phyloP scores from a whole-genome alignment of 208 protist species.

The Leishmania arabica region DNA sequence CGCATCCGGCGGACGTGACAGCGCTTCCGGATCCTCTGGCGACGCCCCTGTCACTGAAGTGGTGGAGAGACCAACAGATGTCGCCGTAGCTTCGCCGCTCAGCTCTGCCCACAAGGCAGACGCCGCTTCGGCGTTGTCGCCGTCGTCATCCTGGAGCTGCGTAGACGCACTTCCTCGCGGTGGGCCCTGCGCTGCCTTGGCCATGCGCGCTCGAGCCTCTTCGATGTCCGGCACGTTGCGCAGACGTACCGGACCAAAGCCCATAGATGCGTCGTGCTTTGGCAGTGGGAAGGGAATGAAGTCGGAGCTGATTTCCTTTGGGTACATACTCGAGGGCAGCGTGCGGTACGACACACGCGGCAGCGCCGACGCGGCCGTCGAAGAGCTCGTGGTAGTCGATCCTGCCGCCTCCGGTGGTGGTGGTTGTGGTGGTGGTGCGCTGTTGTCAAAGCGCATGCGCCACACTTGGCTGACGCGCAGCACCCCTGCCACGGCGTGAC shows the following conservation, averaged over 20 bases:
- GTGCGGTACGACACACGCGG: conserved; percentile 27
- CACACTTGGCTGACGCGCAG: conserved; percentile 13
- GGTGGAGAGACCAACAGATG: not conserved
- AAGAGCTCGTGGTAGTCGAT: not conserved
- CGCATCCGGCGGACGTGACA: conserved; percentile 1
- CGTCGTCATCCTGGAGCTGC: not conserved
- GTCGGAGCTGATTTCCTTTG: conserved; percentile 48
- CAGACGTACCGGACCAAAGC: conserved; percentile 79
- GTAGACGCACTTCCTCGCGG: not conserved
- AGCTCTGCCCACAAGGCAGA: conserved; percentile 12
- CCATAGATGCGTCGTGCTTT: conserved; percentile 75
- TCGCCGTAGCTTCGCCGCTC: not conserved
- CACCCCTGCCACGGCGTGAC: not conserved
- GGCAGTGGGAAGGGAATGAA: conserved; percentile 89
- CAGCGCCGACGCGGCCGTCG: not conserved
- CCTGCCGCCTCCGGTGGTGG: not conserved
- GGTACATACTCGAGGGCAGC: conserved; percentile 74
- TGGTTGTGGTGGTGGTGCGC: not conserved
- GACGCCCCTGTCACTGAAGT: not conserved
- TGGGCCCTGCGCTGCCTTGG: not conserved
- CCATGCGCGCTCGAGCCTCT: conserved; percentile 40
- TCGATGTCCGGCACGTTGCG: conserved; percentile 83
- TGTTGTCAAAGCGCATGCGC: conserved; percentile 51
- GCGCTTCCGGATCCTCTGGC: not conserved
- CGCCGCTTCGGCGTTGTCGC: not conserved